These are phyloP conservation scores for Fusarium coffeatum DNA, from an alignment of 2,329 filamentous ascomycete genomes.

Conservation along the genomic window DNA sequence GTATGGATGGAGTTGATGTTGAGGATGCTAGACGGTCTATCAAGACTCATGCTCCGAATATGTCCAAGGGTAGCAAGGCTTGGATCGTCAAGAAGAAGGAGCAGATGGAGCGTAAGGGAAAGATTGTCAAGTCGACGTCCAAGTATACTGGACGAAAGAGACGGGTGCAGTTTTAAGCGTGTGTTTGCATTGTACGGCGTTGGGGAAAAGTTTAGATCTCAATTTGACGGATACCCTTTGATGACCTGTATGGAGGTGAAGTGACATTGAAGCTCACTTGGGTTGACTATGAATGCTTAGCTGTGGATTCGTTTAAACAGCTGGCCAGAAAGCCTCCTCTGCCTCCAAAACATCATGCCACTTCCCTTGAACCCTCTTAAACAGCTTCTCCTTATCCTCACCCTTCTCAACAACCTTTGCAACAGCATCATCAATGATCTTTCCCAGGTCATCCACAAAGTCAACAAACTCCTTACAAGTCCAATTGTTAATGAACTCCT, in stretches of 20 bases:
- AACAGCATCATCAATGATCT: slow-evolving; percentile 66
- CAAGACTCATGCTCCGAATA: slow-evolving; percentile 59
- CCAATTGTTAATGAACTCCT: slow-evolving; percentile 77
- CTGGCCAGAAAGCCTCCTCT: slow-evolving; percentile 70
- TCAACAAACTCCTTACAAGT: slow-evolving; percentile 68
- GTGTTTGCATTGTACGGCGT: slow-evolving; percentile 49
- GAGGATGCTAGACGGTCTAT: slow-evolving; percentile 72
- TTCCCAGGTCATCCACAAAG: slow-evolving; percentile 68
- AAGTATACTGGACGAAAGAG: slow-evolving; percentile 96
- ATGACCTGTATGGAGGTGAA: background rate
- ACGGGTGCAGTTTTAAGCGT: slow-evolving; percentile 75
- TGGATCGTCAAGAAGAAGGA: slow-evolving; percentile 91
- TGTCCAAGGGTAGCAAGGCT: slow-evolving; percentile 80
- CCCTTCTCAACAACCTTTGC: slow-evolving; percentile 52
- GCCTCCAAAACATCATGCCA: slow-evolving; percentile 65
- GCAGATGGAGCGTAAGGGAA: slow-evolving; percentile 94
- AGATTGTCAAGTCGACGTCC: slow-evolving; percentile 89
- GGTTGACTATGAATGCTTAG: too few relatives aligned
- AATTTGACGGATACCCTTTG: slow-evolving; percentile 43
- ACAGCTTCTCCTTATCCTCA: slow-evolving; percentile 48
- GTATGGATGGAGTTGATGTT: slow-evolving; percentile 89
- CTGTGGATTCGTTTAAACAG: slow-evolving; percentile 1
- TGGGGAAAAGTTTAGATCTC: slow-evolving; percentile 43
- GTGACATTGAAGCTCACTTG: background rate
- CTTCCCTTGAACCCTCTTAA: slow-evolving; percentile 56